Conservation (phyloP, 2,329 filamentous ascomycete species). For the Colletotrichum sidae region DNA sequence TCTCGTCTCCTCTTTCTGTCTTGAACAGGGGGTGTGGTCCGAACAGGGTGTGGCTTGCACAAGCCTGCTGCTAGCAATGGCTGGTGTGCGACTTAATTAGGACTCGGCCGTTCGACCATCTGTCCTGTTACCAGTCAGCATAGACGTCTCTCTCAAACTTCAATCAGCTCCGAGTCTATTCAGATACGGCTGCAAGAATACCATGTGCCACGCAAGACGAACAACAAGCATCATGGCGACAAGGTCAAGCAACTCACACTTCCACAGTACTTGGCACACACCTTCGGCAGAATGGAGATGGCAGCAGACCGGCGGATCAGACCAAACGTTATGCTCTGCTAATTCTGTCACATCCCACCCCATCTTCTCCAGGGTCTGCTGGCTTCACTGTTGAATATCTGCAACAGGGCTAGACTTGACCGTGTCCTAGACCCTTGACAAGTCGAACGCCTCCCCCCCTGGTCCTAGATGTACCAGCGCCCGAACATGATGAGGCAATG, state of each 20-base stretch:
- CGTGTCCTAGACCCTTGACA: slow-evolving; percentile 41
- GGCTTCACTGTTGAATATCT: slow-evolving; percentile 41
- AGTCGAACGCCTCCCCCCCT: slow-evolving; percentile 39
- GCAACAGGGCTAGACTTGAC: slow-evolving; percentile 56
- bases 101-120: too few relatives aligned
- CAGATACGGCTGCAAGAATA: too few relatives aligned
- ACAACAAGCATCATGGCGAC: too few relatives aligned
- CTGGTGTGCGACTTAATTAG: too few relatives aligned
- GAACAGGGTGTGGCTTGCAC: slow-evolving; percentile 35
- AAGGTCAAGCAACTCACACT: too few relatives aligned
- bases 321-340: slow-evolving; percentile 49
- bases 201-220: too few relatives aligned
- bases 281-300: slow-evolving; percentile 38
- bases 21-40: slow-evolving; percentile 32
- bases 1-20: slow-evolving; percentile 34
- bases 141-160: too few relatives aligned
- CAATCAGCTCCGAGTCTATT: too few relatives aligned
- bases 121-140: too few relatives aligned
- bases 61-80: slow-evolving; percentile 8
- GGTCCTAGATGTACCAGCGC: slow-evolving; percentile 48
- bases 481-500: slow-evolving; percentile 46
- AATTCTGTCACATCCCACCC: slow-evolving; percentile 48
- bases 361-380: slow-evolving; percentile 44
- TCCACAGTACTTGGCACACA: too few relatives aligned
- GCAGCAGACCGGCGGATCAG: slow-evolving; percentile 46